A percentile compares a stretch with the other conserved stretches of the same genome.
These are phyloP conservation scores for Fusarium staphyleae DNA, from an alignment of 2,329 filamentous ascomycete species.

Conservation along the genomic window DNA sequence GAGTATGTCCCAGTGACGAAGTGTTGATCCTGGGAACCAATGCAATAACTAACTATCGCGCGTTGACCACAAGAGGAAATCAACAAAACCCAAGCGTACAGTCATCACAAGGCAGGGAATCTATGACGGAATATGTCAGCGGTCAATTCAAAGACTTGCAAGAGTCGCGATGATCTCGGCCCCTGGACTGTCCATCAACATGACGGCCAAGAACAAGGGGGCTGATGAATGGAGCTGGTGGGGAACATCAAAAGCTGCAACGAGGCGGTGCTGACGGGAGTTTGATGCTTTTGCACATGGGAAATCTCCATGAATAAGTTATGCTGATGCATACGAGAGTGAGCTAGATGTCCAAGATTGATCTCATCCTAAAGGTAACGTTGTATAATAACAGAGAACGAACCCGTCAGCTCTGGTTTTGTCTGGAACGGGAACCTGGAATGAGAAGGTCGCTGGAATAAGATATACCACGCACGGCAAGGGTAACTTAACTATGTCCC, in stretches of 20 bases:
- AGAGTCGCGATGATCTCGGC: conserved; percentile 15
- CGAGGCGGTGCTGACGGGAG: neutral
- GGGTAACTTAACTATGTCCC: conserved; percentile 11
- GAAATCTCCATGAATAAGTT: neutral
- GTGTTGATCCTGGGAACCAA: neutral
- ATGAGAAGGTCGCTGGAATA: conserved; percentile 15
- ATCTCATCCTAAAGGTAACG: conserved; percentile 20
- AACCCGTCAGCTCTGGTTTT: conserved; percentile 10
- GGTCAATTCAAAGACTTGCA: conserved; percentile 16
- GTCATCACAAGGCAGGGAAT: conserved; percentile 21
- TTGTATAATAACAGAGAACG: no score
- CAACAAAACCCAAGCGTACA: conserved; percentile 4
- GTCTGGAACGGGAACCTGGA: conserved; percentile 23
- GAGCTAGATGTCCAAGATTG: neutral
- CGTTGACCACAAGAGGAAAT: conserved; percentile 10
- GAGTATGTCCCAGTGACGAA: no score
- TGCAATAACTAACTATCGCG: conserved; percentile 5
- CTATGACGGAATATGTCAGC: conserved; percentile 28
- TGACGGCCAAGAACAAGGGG: conserved; percentile 6
- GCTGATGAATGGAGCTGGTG: conserved; percentile 2
- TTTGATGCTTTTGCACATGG: neutral
- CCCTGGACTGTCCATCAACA: conserved; percentile 16
- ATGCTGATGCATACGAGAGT: neutral
- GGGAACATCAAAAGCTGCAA: neutral
- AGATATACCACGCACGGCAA: conserved; percentile 9